Conservation (phyloP, 495 filamentous ascomycete genomes). For the Staphylotrichum tortipilum region DNA sequence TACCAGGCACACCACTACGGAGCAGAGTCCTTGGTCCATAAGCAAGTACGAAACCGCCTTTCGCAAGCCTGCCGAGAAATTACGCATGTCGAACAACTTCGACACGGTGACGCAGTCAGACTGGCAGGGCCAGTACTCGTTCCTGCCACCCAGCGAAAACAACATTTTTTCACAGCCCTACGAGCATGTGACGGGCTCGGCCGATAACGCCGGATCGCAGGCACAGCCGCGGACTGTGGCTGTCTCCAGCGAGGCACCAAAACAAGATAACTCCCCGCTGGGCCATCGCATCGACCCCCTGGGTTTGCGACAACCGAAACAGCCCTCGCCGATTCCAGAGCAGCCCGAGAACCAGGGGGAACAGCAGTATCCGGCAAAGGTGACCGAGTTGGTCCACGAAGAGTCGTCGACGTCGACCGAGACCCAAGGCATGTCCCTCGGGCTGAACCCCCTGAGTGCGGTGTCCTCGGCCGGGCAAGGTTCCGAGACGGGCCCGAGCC, state of each 20-base stretch:
- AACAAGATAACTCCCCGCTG: constrained; percentile 28
- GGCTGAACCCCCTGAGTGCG: constrained; percentile 34
- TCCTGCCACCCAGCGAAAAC: constrained; percentile 43
- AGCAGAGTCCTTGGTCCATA: constrained; percentile 50
- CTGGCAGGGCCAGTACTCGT: constrained; percentile 52
- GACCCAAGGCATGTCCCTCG: constrained; percentile 32
- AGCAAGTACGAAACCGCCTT: constrained; percentile 48
- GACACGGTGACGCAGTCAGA: constrained; percentile 49
- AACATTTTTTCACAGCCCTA: constrained; percentile 41
- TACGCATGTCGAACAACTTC: constrained; percentile 54
- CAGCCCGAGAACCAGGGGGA: constrained; percentile 30
- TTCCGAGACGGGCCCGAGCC: constrained; percentile 22
- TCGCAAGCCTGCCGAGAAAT: constrained; percentile 39
- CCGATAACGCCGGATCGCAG: constrained; percentile 34
- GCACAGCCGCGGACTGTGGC: constrained; percentile 35
- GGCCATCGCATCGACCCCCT: constrained; percentile 38
- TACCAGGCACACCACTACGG: constrained; percentile 48
- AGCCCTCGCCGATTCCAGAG: constrained; percentile 31
- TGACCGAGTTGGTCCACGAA: constrained; percentile 32
- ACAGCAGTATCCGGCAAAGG: constrained; percentile 35
- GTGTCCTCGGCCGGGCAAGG: constrained; percentile 33
- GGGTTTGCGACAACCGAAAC: constrained; percentile 38
- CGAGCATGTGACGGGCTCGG: constrained; percentile 37
- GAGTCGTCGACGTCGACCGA: constrained; percentile 37
- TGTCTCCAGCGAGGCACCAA: constrained; percentile 28